These are phyloP conservation scores for Stachybotrys chlorohalonatus DNA, from an alignment of 2,329 filamentous ascomycete genomes.

Conservation along the genomic window DNA sequence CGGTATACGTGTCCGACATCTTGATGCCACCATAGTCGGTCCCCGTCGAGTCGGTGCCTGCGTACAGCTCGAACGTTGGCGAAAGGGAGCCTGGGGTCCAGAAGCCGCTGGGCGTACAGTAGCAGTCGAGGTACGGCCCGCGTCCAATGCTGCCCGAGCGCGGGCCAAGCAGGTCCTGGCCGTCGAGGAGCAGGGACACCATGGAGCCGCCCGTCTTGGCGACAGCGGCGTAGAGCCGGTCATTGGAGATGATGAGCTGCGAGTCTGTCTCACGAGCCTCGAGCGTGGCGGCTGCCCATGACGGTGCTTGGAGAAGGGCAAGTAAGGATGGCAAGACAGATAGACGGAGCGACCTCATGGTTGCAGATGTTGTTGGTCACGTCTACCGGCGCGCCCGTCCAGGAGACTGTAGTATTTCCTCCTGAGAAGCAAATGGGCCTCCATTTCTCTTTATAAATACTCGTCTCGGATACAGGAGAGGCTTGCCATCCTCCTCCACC, in stretches of 20 bases:
- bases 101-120: constrained; percentile 49
- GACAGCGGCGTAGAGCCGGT: constrained; percentile 26
- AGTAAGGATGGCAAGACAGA: not conserved
- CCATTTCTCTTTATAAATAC: not conserved
- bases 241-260: constrained; percentile 25
- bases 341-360: not conserved
- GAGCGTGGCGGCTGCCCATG: constrained; percentile 13
- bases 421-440: not conserved
- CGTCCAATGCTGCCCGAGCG: constrained; percentile 28
- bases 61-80: constrained; percentile 31
- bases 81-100: constrained; percentile 48
- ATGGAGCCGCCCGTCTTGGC: constrained; percentile 27
- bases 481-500: not conserved
- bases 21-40: constrained; percentile 48
- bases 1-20: constrained; percentile 48
- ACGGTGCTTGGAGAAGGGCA: not conserved
- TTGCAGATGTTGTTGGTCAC: not conserved
- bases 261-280: constrained; percentile 24
- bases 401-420: not conserved
- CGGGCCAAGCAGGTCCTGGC: constrained; percentile 40
- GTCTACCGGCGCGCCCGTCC: not conserved
- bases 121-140: constrained; percentile 54
- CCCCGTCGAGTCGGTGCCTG: constrained; percentile 36
- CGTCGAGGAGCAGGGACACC: constrained; percentile 24
- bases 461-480: not conserved